phyloP scores from a whole-genome alignment of 2,329 filamentous ascomycete species.

The Ilyonectria mors-panacis region DNA sequence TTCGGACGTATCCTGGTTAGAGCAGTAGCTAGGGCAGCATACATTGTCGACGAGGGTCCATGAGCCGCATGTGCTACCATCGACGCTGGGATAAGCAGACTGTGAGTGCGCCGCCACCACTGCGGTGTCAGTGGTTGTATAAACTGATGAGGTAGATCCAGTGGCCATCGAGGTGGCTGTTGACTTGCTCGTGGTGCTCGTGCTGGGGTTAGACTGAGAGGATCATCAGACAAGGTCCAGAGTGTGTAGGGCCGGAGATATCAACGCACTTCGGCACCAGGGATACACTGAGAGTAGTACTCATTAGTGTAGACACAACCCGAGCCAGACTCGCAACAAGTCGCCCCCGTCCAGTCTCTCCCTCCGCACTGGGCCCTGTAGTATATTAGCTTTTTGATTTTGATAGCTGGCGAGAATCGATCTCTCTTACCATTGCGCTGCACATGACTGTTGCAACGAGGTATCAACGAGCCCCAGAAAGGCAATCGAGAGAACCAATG shows the following conservation, averaged over 20 bases:
- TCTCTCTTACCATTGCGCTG: slow-evolving; percentile 5
- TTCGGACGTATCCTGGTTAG: slow-evolving; percentile 18
- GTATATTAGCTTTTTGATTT: background rate
- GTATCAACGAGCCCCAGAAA: slow-evolving; percentile 2
- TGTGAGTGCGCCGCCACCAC: slow-evolving; percentile 8
- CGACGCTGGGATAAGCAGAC: slow-evolving; percentile 20
- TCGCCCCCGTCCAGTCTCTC: slow-evolving; percentile 10
- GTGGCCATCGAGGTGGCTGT: background rate
- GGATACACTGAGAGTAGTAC: slow-evolving; percentile 16
- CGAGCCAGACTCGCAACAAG: slow-evolving; percentile 10
- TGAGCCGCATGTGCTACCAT: slow-evolving; percentile 17
- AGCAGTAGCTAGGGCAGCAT: slow-evolving; percentile 19
- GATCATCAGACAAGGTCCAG: background rate
- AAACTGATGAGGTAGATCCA: slow-evolving; percentile 2
- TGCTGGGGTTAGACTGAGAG: slow-evolving; percentile 1
- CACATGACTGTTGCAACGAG: slow-evolving; percentile 19
- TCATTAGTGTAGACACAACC: slow-evolving; percentile 17
- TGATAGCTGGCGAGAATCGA: background rate
- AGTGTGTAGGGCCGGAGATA: background rate
- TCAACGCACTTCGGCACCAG: slow-evolving; percentile 8
- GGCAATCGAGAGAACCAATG: background rate
- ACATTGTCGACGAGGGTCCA: slow-evolving; percentile 23
- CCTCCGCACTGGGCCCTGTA: slow-evolving; percentile 18
- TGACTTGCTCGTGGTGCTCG: background rate
- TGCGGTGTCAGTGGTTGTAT: slow-evolving; percentile 16